phyloP scores from a whole-genome alignment of 2,329 filamentous ascomycete genomes.

The Juglanconis sp. region DNA sequence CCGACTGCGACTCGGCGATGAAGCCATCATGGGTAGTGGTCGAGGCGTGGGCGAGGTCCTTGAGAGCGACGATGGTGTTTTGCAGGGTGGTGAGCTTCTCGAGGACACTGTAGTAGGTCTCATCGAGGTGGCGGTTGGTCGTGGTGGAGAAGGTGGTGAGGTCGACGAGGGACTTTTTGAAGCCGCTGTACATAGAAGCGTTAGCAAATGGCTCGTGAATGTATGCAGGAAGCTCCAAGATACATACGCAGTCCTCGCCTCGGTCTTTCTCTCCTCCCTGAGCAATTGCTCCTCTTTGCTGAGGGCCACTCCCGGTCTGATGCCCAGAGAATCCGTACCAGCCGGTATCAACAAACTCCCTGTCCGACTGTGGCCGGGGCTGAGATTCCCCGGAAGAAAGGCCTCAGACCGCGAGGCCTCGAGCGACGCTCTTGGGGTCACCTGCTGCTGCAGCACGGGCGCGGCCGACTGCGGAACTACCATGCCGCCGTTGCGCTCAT shows the following conservation, averaged over 20 bases:
- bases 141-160: slow-evolving; percentile 59
- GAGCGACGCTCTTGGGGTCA: slow-evolving; percentile 34
- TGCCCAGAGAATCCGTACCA: slow-evolving; percentile 21
- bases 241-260: slow-evolving; percentile 39
- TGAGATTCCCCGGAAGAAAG: slow-evolving; percentile 39
- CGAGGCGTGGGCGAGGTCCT: slow-evolving; percentile 63
- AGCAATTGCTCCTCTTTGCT: slow-evolving; percentile 37
- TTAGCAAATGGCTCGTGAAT: slow-evolving; percentile 4
- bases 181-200: slow-evolving; percentile 35
- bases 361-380: slow-evolving; percentile 41
- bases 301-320: slow-evolving; percentile 17
- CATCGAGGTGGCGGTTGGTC: slow-evolving; percentile 65
- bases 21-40: slow-evolving; percentile 58
- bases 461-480: slow-evolving; percentile 18
- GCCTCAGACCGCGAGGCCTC: slow-evolving; percentile 45
- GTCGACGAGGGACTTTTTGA: slow-evolving; percentile 49
- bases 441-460: slow-evolving; percentile 23
- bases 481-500: slow-evolving; percentile 31
- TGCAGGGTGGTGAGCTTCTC: slow-evolving; percentile 65
- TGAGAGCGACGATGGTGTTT: slow-evolving; percentile 60
- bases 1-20: slow-evolving; percentile 52
- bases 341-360: slow-evolving; percentile 36
- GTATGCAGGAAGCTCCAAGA: slow-evolving; percentile 10
- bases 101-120: slow-evolving; percentile 70
- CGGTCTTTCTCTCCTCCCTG: slow-evolving; percentile 40